phyloP scores from a whole-genome alignment of 2,329 filamentous ascomycete species.

The Plenodomus lindquistii region DNA sequence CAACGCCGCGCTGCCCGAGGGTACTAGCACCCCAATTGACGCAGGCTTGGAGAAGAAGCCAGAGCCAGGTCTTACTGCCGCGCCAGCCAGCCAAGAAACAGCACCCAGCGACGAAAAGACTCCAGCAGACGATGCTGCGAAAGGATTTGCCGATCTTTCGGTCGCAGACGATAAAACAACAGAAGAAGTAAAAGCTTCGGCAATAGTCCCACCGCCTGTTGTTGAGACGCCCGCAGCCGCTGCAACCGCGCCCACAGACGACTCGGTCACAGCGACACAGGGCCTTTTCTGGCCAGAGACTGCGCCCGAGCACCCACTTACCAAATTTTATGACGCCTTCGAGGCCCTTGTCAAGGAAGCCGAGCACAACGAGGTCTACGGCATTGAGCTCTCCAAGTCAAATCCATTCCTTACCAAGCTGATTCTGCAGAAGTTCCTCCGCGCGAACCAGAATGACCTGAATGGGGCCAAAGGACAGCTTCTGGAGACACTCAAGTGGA shows the following conservation, averaged over 20 bases:
- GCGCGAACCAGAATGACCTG: slow-evolving; percentile 80
- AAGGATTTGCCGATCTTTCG: slow-evolving; percentile 19
- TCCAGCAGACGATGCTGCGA: slow-evolving; percentile 19
- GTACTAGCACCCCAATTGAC: slow-evolving; percentile 9
- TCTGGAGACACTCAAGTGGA: slow-evolving; percentile 77
- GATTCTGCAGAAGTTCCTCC: slow-evolving; percentile 89
- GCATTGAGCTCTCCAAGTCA: slow-evolving; percentile 63
- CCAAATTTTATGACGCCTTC: slow-evolving; percentile 62
- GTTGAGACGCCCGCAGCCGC: slow-evolving; percentile 1
- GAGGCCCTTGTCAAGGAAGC: slow-evolving; percentile 60
- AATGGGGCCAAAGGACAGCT: slow-evolving; percentile 78
- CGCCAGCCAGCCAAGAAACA: slow-evolving; percentile 14
- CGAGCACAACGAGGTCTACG: slow-evolving; percentile 81
- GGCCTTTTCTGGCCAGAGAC: slow-evolving; percentile 44
- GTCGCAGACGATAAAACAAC: slow-evolving; percentile 11
- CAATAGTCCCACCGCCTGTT: background rate
- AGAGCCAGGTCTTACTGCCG: slow-evolving; percentile 14
- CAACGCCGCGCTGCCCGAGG: slow-evolving; percentile 16
- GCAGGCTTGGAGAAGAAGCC: slow-evolving; percentile 19
- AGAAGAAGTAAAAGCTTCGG: background rate
- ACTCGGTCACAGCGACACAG: slow-evolving; percentile 8
- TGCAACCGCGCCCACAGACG: slow-evolving; percentile 3
- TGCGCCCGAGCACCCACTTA: slow-evolving; percentile 49
- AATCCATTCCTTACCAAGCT: slow-evolving; percentile 75
- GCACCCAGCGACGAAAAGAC: slow-evolving; percentile 16